A percentile compares a stretch with the other conserved stretches of the same genome.
These are phyloP conservation scores for Candida pini DNA, from an alignment of 805 yeast species.

Conservation along the genomic window DNA sequence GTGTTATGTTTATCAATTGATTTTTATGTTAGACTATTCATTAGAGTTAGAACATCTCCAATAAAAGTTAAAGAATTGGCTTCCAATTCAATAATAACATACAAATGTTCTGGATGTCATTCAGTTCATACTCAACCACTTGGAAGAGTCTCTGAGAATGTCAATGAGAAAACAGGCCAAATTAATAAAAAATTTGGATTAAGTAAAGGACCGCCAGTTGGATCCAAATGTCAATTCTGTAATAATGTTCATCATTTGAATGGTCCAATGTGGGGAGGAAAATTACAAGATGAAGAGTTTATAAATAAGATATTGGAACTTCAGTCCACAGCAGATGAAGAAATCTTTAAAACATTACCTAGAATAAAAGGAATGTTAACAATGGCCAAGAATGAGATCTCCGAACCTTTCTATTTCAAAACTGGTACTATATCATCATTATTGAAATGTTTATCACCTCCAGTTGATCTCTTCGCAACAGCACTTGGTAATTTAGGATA, in stretches of 20 bases:
- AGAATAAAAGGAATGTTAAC: slow-evolving; percentile 92
- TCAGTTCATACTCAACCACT: slow-evolving; percentile 64
- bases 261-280: slow-evolving; percentile 96
- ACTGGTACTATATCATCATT: slow-evolving; percentile 72
- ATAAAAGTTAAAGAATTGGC: slow-evolving; percentile 75
- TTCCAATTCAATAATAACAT: slow-evolving; percentile 69
- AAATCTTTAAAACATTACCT: slow-evolving; percentile 68
- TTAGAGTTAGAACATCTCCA: slow-evolving; percentile 74
- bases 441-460: slow-evolving; percentile 78
- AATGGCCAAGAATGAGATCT: slow-evolving; percentile 68
- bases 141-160: slow-evolving; percentile 49
- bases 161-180: slow-evolving; percentile 15
- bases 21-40: slow-evolving; percentile 83
- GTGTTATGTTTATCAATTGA: slow-evolving; percentile 81
- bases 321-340: slow-evolving; percentile 43
- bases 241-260: slow-evolving; percentile 66
- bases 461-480: slow-evolving; percentile 62
- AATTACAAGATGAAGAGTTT: slow-evolving; percentile 65
- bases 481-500: slow-evolving; percentile 85
- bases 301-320: slow-evolving; percentile 55
- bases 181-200: slow-evolving; percentile 46
- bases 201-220: slow-evolving; percentile 59
- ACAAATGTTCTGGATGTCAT: slow-evolving; percentile 86
- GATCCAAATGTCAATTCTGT: slow-evolving; percentile 64
- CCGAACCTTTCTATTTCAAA: slow-evolving; percentile 66